Conservation (phyloP, 108 stramenopile species). For the Poteriospumella lacustris region DNA sequence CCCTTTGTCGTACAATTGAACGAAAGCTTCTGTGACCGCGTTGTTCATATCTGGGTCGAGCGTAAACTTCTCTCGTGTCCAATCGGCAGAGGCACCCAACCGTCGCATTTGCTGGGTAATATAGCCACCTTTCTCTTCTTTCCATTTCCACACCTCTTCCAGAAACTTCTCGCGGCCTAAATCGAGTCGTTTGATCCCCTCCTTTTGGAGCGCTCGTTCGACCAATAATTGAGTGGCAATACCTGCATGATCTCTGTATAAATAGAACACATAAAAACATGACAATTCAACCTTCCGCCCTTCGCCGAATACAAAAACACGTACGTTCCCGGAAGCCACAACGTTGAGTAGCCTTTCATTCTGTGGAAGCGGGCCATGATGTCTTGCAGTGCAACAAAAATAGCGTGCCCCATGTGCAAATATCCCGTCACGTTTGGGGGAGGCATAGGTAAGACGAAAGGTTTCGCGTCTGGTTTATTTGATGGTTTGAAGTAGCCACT, state of each 20-base stretch:
- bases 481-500: constrained; percentile 44
- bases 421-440: constrained; percentile 98
- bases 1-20: constrained; percentile 83
- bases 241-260: constrained; percentile 85
- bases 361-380: constrained; percentile 91
- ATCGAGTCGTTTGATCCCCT: constrained; percentile 72
- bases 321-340: constrained; percentile 87
- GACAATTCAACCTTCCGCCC: no score
- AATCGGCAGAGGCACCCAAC: constrained; percentile 94
- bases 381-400: constrained; percentile 96
- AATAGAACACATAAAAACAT: no score
- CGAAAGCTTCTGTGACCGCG: constrained; percentile 92
- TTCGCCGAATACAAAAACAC: no score
- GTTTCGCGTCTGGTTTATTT: constrained; percentile 27
- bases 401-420: constrained; percentile 98
- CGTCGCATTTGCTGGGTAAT: constrained; percentile 86
- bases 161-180: constrained; percentile 84
- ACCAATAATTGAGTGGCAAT: constrained; percentile 98
- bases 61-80: constrained; percentile 93
- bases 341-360: constrained; percentile 87
- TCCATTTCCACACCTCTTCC: constrained; percentile 77
- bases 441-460: constrained; percentile 69
- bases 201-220: constrained; percentile 69
- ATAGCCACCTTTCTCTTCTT: constrained; percentile 82
- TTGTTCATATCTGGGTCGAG: constrained; percentile 75